Evolutionary conservation across 495 filamentous ascomycete genomes (phyloP), one percentile per base, ranked within the genome.

Genomic region (Astrothelium macrocarpum): DNA sequence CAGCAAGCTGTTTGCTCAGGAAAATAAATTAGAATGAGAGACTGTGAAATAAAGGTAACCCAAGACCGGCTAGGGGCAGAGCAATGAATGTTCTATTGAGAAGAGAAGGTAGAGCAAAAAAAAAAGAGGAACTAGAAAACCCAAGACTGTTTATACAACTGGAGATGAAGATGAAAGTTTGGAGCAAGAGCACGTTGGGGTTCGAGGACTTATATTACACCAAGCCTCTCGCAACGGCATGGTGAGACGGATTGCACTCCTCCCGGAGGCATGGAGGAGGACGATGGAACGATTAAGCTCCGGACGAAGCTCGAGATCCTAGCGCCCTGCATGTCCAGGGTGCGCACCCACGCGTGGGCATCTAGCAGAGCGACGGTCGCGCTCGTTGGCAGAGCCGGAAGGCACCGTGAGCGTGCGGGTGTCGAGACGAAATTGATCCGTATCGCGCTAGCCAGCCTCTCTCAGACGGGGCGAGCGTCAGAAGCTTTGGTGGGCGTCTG

Each of bases 81-180:
- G 49, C 49, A 56, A 56, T 56, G 49, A 56, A 56, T 56, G 49
- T n/a, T 56, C 49, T 56, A 56, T 56, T n/a, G 43, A 49, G 49
- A 56, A 56, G 49, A 56, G 49, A 56, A 56, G 49, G 49, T 56
- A 56, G 20, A 56, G 49, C 49, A 56, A 56, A 29, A 20, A 56
- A 56, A 5, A 11, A 56, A n/a, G n/a, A n/a, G n/a, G n/a, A n/a
- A n/a, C n/a, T n/a, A n/a, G 49, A 56, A 20, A 29, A 56, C 49
- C 49, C 49, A 56, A 56, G 49, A 56, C 49, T 56, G 49, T 56
- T 56, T 56, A 20, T 56, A 56, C 49, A 29, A 56, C 20, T 56
- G 49, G 49, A 56, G 49, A 56, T 56, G 49, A 56, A 56, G 49
- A 56, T 12, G 49, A 56, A 56, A 56, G 49, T 56, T 56, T 56